Evolutionary conservation across 176 grass and related monocot genomes (phyloP).

Genomic region (Lolium rigidum): DNA sequence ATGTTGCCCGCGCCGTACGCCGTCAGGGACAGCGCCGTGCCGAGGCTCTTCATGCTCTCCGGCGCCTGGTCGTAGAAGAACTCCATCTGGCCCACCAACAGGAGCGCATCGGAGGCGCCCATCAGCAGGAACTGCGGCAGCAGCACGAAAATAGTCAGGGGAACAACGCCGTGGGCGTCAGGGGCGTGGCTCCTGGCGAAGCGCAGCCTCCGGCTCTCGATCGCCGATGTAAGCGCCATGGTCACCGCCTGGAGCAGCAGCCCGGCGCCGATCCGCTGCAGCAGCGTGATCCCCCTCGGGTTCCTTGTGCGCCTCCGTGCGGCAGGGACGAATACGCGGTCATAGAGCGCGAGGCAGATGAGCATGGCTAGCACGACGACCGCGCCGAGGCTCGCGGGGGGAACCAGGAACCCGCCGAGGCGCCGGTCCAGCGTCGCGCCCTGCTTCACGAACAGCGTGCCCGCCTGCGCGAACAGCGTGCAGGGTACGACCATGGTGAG

Average conservation of each 20-base stretch:
- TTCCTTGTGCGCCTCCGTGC: constrained; percentile 60
- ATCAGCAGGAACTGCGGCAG: constrained; percentile 71
- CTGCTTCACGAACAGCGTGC: constrained; percentile 78
- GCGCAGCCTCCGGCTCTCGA: constrained; percentile 53
- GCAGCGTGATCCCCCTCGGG: constrained; percentile 78
- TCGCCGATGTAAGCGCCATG: constrained; percentile 51
- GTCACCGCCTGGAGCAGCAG: constrained; percentile 62
- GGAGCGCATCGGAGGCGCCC: constrained; percentile 54
- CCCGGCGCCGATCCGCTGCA: constrained; percentile 63
- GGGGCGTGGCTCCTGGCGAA: constrained; percentile 43
- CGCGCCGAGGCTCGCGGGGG: constrained; percentile 61
- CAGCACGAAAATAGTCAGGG: constrained; percentile 64
- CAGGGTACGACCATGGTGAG: constrained; percentile 54
- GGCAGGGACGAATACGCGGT: constrained; percentile 56
- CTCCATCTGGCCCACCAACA: constrained; percentile 66
- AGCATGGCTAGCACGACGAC: constrained; percentile 76
- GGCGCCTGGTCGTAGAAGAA: constrained; percentile 96
- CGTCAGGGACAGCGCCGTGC: constrained; percentile 60
- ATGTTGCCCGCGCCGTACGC: constrained; percentile 59
- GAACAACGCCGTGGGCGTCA: constrained; percentile 10
- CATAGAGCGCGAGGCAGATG: constrained; percentile 53
- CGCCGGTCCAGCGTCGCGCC: constrained; percentile 65
- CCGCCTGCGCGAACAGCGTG: constrained; percentile 67
- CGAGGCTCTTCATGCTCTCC: constrained; percentile 79
- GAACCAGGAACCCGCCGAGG: constrained; percentile 56